Evolutionary conservation across 768 basidiomycete genomes (phyloP).

Genomic region (Tylopilus sp.): DNA sequence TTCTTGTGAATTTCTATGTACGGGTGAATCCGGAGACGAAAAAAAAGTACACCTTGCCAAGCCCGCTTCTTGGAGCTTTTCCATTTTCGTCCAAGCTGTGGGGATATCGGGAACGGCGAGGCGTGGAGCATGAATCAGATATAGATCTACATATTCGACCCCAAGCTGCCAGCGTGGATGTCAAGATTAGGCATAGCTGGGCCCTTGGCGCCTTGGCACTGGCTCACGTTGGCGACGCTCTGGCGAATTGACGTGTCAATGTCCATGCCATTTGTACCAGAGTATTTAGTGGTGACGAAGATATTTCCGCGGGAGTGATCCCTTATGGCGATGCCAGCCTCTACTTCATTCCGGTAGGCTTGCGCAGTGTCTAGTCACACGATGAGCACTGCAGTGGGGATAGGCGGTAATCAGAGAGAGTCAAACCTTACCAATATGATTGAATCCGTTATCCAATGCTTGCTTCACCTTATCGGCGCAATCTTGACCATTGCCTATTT

Average conservation of each 20-base stretch:
- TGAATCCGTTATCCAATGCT: constrained; percentile 58
- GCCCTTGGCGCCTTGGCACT: not conserved
- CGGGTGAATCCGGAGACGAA: not conserved
- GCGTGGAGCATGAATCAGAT: constrained; percentile 61
- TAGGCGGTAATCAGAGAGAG: not conserved
- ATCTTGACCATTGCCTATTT: constrained; percentile 52
- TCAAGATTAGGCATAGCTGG: not conserved
- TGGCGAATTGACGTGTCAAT: constrained; percentile 54
- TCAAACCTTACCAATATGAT: constrained; percentile 20
- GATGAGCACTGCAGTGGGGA: not conserved
- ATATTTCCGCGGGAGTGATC: constrained; percentile 53
- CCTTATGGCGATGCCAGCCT: constrained; percentile 37
- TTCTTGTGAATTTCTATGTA: not conserved
- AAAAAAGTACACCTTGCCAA: constrained; percentile 45
- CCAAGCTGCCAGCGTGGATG: constrained; percentile 44
- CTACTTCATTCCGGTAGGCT: constrained; percentile 55
- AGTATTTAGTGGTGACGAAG: constrained; percentile 67
- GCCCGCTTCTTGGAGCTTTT: constrained; percentile 51
- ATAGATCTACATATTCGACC: constrained; percentile 62
- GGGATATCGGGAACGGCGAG: constrained; percentile 58
- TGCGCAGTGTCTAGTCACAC: constrained; percentile 56
- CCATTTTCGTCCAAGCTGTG: constrained; percentile 61
- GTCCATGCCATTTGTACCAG: constrained; percentile 46
- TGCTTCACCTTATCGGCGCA: constrained; percentile 55
- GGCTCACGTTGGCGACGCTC: constrained; percentile 52